Evolutionary conservation across 2,329 filamentous ascomycete genomes (phyloP).

Genomic region (Lithohypha guttulata): DNA sequence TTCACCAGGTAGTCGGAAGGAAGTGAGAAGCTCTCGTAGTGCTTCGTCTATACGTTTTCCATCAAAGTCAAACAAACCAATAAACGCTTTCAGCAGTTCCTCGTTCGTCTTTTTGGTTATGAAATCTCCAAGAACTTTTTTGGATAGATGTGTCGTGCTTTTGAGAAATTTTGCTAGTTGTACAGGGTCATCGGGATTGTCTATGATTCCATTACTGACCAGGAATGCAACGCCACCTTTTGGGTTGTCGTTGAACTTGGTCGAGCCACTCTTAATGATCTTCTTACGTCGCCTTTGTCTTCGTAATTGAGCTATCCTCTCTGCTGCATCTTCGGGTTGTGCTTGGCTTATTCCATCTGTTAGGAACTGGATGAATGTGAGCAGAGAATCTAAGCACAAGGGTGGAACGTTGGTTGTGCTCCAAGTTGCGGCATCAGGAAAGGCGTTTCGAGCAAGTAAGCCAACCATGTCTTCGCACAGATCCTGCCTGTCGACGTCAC

Average conservation of each 20-base stretch:
- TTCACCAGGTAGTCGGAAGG: constrained; percentile 89
- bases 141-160: constrained; percentile 78
- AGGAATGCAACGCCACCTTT: constrained; percentile 81
- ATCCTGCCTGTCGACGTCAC: constrained; percentile 80
- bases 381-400: constrained; percentile 79
- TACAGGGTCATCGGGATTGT: constrained; percentile 60
- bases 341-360: constrained; percentile 68
- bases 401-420: constrained; percentile 97
- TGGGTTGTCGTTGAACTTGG: constrained; percentile 90
- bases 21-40: constrained; percentile 71
- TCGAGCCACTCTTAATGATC: constrained; percentile 74
- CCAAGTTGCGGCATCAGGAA: constrained; percentile 96
- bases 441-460: constrained; percentile 80
- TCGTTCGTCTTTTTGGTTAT: constrained; percentile 87
- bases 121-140: constrained; percentile 83
- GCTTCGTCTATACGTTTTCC: constrained; percentile 85
- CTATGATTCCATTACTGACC: constrained; percentile 74
- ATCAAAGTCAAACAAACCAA: constrained; percentile 77
- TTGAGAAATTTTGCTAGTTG: constrained; percentile 78
- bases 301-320: constrained; percentile 53
- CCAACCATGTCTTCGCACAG: constrained; percentile 93
- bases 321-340: constrained; percentile 51
- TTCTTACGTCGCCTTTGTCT: constrained; percentile 72
- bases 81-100: constrained; percentile 69
- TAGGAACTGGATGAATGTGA: constrained; percentile 86